Conservation (phyloP, 2,329 filamentous ascomycete species). For the Stemphylium lycopersici region DNA sequence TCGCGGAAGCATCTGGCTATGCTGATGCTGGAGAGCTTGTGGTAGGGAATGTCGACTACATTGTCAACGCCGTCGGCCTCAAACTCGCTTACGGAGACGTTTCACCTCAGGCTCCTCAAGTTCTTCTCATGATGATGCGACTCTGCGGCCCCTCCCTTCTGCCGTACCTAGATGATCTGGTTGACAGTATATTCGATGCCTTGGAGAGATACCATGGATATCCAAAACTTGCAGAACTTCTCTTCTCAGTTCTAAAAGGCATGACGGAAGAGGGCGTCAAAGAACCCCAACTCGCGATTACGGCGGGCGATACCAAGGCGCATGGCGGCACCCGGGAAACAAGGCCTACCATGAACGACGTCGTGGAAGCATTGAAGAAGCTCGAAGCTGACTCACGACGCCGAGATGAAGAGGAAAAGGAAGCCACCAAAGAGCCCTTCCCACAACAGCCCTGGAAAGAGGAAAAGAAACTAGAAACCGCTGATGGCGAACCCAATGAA, state of each 20-base stretch:
- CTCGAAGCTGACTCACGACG: constrained; percentile 37
- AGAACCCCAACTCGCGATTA: constrained; percentile 55
- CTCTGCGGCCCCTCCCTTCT: constrained; percentile 82
- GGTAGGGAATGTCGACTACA: constrained; percentile 91
- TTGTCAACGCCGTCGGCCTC: constrained; percentile 89
- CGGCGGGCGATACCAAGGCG: constrained; percentile 5
- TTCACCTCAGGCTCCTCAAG: constrained; percentile 87
- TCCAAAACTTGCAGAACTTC: constrained; percentile 77
- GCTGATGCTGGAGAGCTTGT: constrained; percentile 76
- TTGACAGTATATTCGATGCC: constrained; percentile 88
- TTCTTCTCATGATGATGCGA: constrained; percentile 91
- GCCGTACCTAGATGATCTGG: constrained; percentile 88
- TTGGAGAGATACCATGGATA: constrained; percentile 97
- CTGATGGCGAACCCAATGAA: constrained; percentile 45
- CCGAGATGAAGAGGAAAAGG: constrained; percentile 32
- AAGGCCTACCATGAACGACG: constrained; percentile 24
- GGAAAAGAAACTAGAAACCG: constrained; percentile 33
- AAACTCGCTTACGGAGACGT: constrained; percentile 92
- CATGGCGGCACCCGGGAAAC: background rate
- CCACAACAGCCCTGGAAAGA: constrained; percentile 46
- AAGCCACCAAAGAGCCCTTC: constrained; percentile 26
- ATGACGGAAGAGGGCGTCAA: constrained; percentile 82
- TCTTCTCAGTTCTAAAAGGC: constrained; percentile 82
- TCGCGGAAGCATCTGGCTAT: constrained; percentile 80
- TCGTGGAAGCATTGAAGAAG: constrained; percentile 42